phyloP scores from a whole-genome alignment of 768 basidiomycete species.

The Tricholoma bakamatsutake region DNA sequence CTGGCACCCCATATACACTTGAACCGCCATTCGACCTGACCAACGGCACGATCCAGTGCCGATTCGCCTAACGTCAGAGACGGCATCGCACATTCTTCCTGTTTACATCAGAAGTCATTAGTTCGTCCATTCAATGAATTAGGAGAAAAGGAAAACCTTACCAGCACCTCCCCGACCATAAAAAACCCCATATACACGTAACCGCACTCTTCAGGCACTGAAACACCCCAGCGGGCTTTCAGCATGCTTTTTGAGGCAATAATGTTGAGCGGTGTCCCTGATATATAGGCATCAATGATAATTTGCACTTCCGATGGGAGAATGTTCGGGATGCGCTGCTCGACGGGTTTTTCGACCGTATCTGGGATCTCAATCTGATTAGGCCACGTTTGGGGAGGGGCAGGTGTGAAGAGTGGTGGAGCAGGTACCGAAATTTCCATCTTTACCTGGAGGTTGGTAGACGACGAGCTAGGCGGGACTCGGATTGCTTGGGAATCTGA shows the following conservation, averaged over 20 bases:
- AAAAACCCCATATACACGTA: constrained; percentile 45
- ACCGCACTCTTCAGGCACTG: constrained; percentile 30
- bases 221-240: constrained; percentile 22
- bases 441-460: background rate
- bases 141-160: constrained; percentile 11
- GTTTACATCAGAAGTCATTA: background rate
- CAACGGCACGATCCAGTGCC: constrained; percentile 12
- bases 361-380: background rate
- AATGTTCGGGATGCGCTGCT: constrained; percentile 17
- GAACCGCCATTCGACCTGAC: constrained; percentile 39
- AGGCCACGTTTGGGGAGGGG: background rate
- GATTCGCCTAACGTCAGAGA: background rate
- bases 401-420: background rate
- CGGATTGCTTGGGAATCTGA: background rate
- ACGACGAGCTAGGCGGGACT: background rate
- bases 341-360: background rate
- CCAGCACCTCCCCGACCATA: constrained; percentile 34
- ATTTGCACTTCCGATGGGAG: constrained; percentile 39
- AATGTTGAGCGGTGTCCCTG: constrained; percentile 32
- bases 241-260: constrained; percentile 31
- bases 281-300: constrained; percentile 34
- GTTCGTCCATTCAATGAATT: background rate
- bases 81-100: constrained; percentile 16
- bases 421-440: background rate
- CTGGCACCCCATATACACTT: constrained; percentile 44